phyloP scores from a whole-genome alignment of 2,329 filamentous ascomycete species.

The Penicillium sclerotiorum region DNA sequence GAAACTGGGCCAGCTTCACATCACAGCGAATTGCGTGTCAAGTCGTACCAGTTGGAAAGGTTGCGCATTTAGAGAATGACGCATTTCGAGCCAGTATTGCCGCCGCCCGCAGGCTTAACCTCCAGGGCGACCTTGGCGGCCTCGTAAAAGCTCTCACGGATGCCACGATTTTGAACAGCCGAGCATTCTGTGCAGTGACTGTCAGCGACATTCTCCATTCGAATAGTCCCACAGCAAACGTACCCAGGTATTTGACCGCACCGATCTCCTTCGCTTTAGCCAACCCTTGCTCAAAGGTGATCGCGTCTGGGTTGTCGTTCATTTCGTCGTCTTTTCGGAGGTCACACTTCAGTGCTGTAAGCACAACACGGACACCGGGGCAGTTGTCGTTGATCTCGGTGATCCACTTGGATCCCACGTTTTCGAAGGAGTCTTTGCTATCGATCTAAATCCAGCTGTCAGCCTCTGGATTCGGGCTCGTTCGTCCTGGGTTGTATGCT shows the following conservation, averaged over 20 bases:
- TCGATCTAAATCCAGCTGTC: conserved; percentile 62
- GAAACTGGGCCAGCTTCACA: background rate
- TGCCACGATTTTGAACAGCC: conserved; percentile 94
- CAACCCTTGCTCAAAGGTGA: conserved; percentile 88
- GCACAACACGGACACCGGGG: conserved; percentile 88
- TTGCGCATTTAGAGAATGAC: conserved; percentile 33
- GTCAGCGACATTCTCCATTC: background rate
- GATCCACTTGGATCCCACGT: conserved; percentile 98
- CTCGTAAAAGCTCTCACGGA: conserved; percentile 98
- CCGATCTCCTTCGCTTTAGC: conserved; percentile 90
- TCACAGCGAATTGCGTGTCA: background rate
- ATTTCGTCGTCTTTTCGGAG: conserved; percentile 76
- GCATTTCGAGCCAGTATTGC: conserved; percentile 38
- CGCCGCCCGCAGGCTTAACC: conserved; percentile 45
- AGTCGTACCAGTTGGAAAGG: background rate
- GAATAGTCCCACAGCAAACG: conserved; percentile 17
- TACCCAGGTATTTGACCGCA: conserved; percentile 85
- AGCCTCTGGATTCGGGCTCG: background rate
- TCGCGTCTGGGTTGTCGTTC: conserved; percentile 66
- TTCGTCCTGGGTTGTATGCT: no score
- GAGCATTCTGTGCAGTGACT: conserved; percentile 92
- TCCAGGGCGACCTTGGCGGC: conserved; percentile 86
- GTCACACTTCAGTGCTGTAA: conserved; percentile 97
- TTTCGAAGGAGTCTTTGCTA: conserved; percentile 93
- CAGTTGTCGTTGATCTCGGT: conserved; percentile 98